A percentile compares a stretch with the other conserved stretches of the same genome.
phyloP scores from a whole-genome alignment of 2,329 filamentous ascomycete species.

The Trichoderma sp. region DNA sequence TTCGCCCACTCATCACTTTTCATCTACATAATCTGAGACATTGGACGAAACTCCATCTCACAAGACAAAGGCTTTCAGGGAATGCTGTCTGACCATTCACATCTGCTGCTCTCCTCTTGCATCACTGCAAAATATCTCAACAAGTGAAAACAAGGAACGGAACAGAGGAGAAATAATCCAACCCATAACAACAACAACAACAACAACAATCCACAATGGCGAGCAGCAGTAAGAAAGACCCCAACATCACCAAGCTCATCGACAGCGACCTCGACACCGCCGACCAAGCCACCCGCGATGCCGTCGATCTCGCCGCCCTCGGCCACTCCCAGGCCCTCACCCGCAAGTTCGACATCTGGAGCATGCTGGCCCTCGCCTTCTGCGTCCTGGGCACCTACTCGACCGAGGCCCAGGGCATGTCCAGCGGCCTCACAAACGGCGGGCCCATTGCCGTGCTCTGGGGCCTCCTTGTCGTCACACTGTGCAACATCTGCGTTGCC shows the following conservation, averaged over 20 bases:
- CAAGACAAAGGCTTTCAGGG: neutral
- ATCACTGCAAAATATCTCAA: neutral
- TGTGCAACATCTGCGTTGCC: slow-evolving; percentile 53
- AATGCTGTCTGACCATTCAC: neutral
- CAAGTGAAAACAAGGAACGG: neutral
- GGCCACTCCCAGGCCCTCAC: slow-evolving; percentile 41
- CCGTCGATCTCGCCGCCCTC: slow-evolving; percentile 40
- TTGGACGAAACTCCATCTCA: neutral
- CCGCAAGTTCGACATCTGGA: slow-evolving; percentile 52
- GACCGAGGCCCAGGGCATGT: slow-evolving; percentile 51
- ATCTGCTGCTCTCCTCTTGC: neutral
- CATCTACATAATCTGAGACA: neutral
- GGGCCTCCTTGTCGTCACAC: slow-evolving; percentile 52
- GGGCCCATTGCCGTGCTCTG: slow-evolving; percentile 55
- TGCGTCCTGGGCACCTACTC: slow-evolving; percentile 58
- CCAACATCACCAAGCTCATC: slow-evolving; percentile 35
- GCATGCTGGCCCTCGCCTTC: slow-evolving; percentile 57
- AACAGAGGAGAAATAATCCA: neutral
- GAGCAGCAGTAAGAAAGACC: slow-evolving; percentile 5
- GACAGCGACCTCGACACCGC: slow-evolving; percentile 19
- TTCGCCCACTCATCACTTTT: neutral
- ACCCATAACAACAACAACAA: neutral
- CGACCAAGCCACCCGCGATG: slow-evolving; percentile 36
- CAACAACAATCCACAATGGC: neutral
- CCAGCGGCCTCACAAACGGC: slow-evolving; percentile 52